Conservation (phyloP, 257 asterid species). For the Prunella vulgaris region DNA sequence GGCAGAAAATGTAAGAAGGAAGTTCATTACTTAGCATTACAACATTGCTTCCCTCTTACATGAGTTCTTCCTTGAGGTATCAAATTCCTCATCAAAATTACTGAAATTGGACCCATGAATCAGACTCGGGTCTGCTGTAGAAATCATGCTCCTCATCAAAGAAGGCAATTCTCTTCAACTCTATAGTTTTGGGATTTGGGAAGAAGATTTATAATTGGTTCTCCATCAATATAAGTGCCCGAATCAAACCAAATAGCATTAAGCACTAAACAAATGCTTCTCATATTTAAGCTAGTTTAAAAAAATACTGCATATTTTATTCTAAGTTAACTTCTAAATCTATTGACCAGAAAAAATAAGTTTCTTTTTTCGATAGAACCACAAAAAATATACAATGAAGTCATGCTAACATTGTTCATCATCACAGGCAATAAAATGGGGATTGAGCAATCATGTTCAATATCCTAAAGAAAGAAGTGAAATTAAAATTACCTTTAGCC, state of each 20-base stretch:
- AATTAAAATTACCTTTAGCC: too few relatives aligned
- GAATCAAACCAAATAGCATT: constrained; percentile 21
- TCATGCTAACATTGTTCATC: constrained; percentile 1
- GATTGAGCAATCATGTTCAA: not conserved
- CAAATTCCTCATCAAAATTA: constrained; percentile 98
- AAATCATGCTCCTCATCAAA: constrained; percentile 74
- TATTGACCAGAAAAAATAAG: not conserved
- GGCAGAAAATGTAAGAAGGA: constrained; percentile 8
- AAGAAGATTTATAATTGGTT: constrained; percentile 80
- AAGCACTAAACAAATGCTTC: constrained; percentile 18
- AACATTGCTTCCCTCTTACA: constrained; percentile 99
- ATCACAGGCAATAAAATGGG: not conserved
- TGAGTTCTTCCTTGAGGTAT: constrained; percentile 95
- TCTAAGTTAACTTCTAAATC: not conserved
- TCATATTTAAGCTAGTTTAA: not conserved
- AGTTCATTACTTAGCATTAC: constrained; percentile 81
- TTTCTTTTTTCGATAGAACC: not conserved
- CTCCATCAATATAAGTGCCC: constrained; percentile 84
- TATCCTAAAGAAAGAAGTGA: not conserved
- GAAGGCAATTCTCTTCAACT: constrained; percentile 71
- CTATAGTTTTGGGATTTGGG: constrained; percentile 77
- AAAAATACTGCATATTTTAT: not conserved
- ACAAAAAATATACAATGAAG: not conserved
- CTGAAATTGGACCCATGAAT: constrained; percentile 88
- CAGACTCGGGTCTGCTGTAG: constrained; percentile 77